Conservation (phyloP, 805 yeast species). For the Monosporozyma servazzii region DNA sequence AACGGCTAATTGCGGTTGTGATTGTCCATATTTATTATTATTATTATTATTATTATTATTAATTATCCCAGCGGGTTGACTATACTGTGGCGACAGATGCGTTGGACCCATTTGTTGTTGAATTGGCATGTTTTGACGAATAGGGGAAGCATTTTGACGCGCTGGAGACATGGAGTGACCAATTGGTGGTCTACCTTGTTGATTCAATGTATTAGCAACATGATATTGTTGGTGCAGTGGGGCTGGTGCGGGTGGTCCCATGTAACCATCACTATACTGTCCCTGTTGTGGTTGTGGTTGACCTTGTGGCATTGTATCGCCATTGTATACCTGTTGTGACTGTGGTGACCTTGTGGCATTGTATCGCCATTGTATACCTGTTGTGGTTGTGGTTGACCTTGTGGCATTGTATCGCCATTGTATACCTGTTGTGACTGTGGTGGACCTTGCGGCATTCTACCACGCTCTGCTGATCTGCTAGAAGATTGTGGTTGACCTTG, state of each 20-base stretch:
- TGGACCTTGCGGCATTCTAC: neutral
- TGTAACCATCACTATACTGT: neutral
- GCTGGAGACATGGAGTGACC: neutral
- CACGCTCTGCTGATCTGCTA: neutral
- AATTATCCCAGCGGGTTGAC: too few species aligned
- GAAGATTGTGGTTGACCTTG: slow-evolving; percentile 1
- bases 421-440: neutral
- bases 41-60: neutral
- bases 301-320: neutral
- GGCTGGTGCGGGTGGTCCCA: neutral
- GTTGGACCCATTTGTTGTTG: neutral
- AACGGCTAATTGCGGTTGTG: neutral
- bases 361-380: neutral
- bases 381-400: neutral
- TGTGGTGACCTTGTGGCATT: neutral
- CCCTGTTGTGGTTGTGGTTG: neutral
- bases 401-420: neutral
- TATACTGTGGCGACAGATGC: neutral
- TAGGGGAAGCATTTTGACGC: neutral
- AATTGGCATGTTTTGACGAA: neutral
- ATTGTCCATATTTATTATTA: neutral
- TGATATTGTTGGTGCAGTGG: neutral
- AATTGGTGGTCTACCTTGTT: neutral
- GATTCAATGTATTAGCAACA: neutral
- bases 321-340: neutral